A percentile compares a stretch with the other conserved stretches of the same genome.
Conservation (phyloP, 305 asterid species). For the Lippia alba region DNA sequence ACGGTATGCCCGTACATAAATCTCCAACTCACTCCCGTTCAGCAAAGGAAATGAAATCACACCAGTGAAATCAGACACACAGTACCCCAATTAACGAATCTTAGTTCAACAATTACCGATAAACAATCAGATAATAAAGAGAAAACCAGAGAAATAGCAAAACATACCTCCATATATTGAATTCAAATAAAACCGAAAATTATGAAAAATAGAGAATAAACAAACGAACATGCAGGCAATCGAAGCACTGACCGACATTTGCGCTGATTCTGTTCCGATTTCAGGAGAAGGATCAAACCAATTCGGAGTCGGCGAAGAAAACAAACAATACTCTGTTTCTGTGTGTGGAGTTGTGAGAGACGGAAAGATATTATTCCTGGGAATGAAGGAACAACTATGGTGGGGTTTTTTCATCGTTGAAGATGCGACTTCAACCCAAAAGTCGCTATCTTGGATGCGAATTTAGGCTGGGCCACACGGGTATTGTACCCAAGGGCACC, state of each 20-base stretch:
- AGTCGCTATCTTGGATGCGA: background rate
- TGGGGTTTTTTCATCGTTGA: too few species aligned
- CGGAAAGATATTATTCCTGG: constrained; percentile 2
- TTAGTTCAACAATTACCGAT: background rate
- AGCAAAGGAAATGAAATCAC: constrained; percentile 27
- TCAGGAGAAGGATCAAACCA: constrained; percentile 30
- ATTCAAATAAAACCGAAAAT: background rate
- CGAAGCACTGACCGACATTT: constrained; percentile 51
- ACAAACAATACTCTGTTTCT: background rate
- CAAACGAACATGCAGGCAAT: constrained; percentile 28
- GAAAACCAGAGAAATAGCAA: background rate
- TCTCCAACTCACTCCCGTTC: constrained; percentile 20
- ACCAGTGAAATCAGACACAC: constrained; percentile 16
- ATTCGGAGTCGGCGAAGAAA: constrained; percentile 31
- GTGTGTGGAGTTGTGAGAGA: background rate
- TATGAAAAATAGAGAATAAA: background rate
- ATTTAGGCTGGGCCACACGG: constrained; percentile 17
- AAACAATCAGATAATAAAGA: background rate
- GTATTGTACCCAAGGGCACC: constrained; percentile 30
- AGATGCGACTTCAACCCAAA: constrained; percentile 24
- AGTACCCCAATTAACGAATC: constrained; percentile 31
- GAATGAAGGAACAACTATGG: constrained; percentile 29
- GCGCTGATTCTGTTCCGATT: too few species aligned
- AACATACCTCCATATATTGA: background rate
- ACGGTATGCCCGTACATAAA: background rate